Conservation (phyloP, 1,284 basidiomycete genomes). For the Xerocomus minutiporus region DNA sequence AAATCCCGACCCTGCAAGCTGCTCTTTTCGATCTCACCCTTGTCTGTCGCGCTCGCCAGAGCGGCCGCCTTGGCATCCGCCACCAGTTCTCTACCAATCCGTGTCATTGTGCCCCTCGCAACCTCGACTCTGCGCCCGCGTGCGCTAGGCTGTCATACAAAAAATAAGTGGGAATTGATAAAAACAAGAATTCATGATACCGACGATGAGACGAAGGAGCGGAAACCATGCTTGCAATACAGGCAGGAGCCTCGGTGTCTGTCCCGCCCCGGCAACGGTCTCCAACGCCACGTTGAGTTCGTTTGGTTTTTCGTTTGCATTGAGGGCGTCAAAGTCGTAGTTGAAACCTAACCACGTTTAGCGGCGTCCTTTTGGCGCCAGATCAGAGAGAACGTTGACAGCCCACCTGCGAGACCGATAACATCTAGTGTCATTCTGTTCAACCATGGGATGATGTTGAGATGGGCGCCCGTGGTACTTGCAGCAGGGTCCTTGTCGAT, state of each 20-base stretch:
- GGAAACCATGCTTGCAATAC: constrained; percentile 40
- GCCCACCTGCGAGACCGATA: constrained; percentile 59
- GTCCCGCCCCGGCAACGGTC: constrained; percentile 36
- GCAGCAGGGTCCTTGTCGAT: constrained; percentile 22
- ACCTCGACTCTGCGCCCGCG: constrained; percentile 8
- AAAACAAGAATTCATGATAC: constrained; percentile 10
- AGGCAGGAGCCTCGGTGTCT: constrained; percentile 8
- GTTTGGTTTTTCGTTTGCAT: constrained; percentile 34
- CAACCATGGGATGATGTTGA: constrained; percentile 54
- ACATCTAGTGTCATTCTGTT: constrained; percentile 60
- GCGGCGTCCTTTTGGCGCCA: not conserved
- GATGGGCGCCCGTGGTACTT: constrained; percentile 6
- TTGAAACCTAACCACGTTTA: not conserved
- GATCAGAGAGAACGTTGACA: not conserved
- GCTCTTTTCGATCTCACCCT: constrained; percentile 30
- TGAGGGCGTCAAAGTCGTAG: constrained; percentile 49
- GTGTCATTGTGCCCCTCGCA: constrained; percentile 26
- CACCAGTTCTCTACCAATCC: constrained; percentile 46
- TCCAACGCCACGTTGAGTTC: constrained; percentile 49
- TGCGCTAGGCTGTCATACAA: constrained; percentile 14
- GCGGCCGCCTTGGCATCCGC: constrained; percentile 40
- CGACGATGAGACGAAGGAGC: constrained; percentile 39
- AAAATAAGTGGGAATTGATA: not conserved
- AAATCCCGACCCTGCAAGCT: constrained; percentile 42
- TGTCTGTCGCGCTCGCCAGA: constrained; percentile 16